phyloP scores from a whole-genome alignment of 2,329 filamentous ascomycete species.

The Phaeomoniella chlamydospora region DNA sequence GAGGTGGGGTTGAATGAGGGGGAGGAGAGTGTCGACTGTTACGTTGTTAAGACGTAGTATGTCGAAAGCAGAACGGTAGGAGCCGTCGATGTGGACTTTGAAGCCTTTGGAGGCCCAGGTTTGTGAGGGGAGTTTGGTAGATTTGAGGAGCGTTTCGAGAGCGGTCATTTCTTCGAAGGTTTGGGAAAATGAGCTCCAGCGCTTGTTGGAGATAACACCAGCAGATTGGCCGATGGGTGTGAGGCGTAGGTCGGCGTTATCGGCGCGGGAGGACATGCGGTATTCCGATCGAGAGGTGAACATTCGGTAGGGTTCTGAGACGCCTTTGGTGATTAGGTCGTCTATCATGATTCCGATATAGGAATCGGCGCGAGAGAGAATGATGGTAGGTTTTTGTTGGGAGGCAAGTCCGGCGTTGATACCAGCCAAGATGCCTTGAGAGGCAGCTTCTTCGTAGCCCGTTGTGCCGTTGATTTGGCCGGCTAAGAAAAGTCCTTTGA shows the following conservation, averaged over 20 bases:
- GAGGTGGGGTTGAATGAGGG: no score
- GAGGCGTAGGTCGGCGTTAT: conserved; percentile 83
- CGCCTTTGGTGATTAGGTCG: conserved; percentile 90
- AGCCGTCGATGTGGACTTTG: conserved; percentile 49
- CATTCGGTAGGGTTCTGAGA: conserved; percentile 95
- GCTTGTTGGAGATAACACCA: conserved; percentile 62
- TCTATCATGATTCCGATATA: conserved; percentile 99
- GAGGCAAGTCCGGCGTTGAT: conserved; percentile 84
- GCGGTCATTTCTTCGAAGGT: conserved; percentile 53
- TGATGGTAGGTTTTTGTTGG: conserved; percentile 48
- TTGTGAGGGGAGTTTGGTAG: conserved; percentile 42
- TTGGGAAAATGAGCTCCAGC: conserved; percentile 58
- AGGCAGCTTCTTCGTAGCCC: conserved; percentile 93
- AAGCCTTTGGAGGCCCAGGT: conserved; percentile 61
- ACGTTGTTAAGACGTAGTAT: conserved; percentile 56
- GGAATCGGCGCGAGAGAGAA: conserved; percentile 67
- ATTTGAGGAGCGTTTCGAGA: conserved; percentile 46
- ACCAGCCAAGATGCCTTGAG: conserved; percentile 81
- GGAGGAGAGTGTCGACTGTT: conserved; percentile 41
- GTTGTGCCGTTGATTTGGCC: conserved; percentile 98
- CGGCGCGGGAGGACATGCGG: conserved; percentile 77
- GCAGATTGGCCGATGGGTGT: conserved; percentile 63
- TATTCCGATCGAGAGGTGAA: conserved; percentile 95
- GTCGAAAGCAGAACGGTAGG: conserved; percentile 60
- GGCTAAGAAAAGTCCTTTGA: conserved; percentile 75